Percentiles rank a stretch among this genome's conserved stretches.
Evolutionary conservation across 495 filamentous ascomycete species (phyloP).

Genomic region (Talaromyces adpressus): DNA sequence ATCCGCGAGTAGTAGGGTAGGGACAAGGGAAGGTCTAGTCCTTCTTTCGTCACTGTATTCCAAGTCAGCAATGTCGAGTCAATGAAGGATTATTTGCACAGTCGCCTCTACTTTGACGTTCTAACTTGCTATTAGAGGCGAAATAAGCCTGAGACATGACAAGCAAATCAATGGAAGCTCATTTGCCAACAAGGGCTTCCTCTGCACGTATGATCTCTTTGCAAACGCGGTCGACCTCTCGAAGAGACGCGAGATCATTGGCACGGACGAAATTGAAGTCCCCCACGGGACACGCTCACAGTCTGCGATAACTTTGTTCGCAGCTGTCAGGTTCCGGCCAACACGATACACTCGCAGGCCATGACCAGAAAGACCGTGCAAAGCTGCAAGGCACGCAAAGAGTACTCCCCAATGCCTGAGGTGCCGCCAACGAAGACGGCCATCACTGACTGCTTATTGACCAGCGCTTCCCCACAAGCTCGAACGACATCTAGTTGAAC

Average conservation of each 20-base stretch:
- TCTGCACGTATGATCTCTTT: conserved; percentile 16
- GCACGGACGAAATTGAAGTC: conserved; percentile 18
- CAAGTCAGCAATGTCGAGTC: neutral
- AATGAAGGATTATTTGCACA: neutral
- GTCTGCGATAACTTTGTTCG: conserved; percentile 12
- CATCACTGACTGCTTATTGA: conserved; percentile 8
- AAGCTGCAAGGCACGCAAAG: conserved; percentile 13
- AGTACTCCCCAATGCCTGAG: conserved; percentile 13
- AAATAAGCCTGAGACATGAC: conserved; percentile 19
- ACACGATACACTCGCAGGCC: conserved; percentile 14
- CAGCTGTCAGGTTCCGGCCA: conserved; percentile 16
- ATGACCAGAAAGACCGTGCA: conserved; percentile 2
- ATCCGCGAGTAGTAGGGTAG: conserved; percentile 25
- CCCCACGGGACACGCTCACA: neutral
- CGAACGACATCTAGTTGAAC: conserved; percentile 12
- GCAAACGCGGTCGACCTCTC: conserved; percentile 22
- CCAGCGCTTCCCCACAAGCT: conserved; percentile 9
- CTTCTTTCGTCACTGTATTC: conserved; percentile 11
- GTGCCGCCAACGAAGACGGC: conserved; percentile 18
- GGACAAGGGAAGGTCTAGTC: conserved; percentile 15
- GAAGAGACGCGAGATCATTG: conserved; percentile 17
- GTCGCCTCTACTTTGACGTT: neutral
- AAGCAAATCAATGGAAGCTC: conserved; percentile 17
- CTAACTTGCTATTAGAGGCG: neutral
- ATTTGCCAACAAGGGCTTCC: neutral